phyloP scores from a whole-genome alignment of 2,329 filamentous ascomycete species.

The Pseudocercospora vitis region DNA sequence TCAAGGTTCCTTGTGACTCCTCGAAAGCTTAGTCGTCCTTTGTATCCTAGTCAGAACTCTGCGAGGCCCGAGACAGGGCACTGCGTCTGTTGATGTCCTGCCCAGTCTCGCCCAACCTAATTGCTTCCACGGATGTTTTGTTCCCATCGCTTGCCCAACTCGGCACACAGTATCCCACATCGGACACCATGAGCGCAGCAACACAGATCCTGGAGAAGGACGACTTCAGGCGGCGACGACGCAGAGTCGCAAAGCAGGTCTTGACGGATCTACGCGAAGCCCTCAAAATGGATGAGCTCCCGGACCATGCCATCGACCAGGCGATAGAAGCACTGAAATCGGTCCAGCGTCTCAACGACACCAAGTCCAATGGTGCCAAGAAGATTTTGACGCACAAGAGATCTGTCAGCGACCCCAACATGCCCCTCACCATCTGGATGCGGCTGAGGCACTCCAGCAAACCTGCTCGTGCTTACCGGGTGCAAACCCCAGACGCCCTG shows the following conservation, averaged over 20 bases:
- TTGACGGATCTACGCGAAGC: slow-evolving; percentile 9
- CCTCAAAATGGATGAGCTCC: slow-evolving; percentile 7
- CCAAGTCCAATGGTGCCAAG: slow-evolving; percentile 5
- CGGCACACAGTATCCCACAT: neutral
- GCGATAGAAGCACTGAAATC: slow-evolving; percentile 7
- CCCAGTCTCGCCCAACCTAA: neutral
- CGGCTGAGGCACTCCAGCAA: slow-evolving; percentile 16
- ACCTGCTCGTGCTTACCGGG: slow-evolving; percentile 15
- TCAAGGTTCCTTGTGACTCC: slow-evolving; percentile 3
- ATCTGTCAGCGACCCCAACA: slow-evolving; percentile 9
- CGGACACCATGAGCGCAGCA: neutral
- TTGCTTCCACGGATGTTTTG: neutral
- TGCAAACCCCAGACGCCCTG: slow-evolving; percentile 16
- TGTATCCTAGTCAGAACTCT: slow-evolving; percentile 1
- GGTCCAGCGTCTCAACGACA: slow-evolving; percentile 7
- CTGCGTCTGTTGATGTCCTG: slow-evolving; percentile 2
- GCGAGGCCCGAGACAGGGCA: slow-evolving; percentile 5
- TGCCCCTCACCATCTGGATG: slow-evolving; percentile 19
- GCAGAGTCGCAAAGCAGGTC: slow-evolving; percentile 5
- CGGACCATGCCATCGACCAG: slow-evolving; percentile 13
- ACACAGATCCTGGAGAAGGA: slow-evolving; percentile 1
- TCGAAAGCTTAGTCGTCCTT: slow-evolving; percentile 4
- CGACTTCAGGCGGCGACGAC: slow-evolving; percentile 1
- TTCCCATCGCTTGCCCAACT: neutral
- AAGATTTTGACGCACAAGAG: slow-evolving; percentile 13